Percentiles rank a stretch among this genome's conserved stretches.
These are phyloP conservation scores for Amoebophrya sp. DNA, from an alignment of 169 alveolate genomes.

Conservation along the genomic window DNA sequence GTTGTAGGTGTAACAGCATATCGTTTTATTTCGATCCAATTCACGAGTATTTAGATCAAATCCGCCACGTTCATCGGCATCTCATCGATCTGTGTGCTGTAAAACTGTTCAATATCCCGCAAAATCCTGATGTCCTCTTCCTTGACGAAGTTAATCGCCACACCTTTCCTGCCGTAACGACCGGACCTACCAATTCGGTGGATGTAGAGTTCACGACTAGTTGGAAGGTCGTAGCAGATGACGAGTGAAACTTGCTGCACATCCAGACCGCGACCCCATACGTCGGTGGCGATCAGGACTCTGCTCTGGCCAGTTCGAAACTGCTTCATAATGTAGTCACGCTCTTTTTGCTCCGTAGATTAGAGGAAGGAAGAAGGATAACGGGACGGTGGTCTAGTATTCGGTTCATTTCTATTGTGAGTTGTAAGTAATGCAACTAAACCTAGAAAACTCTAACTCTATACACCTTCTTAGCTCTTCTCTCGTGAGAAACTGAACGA, in stretches of 20 bases:
- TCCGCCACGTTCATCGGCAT: constrained; percentile 96
- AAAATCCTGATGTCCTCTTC: constrained; percentile 88
- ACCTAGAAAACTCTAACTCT: no score
- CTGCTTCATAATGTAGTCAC: constrained; percentile 94
- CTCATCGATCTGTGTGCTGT: constrained; percentile 97
- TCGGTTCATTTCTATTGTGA: no score
- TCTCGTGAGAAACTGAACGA: no score
- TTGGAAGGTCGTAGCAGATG: constrained; percentile 96
- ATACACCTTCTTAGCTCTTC: no score
- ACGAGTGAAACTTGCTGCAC: constrained; percentile 97
- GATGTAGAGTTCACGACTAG: constrained; percentile 90
- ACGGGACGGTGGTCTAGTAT: no score
- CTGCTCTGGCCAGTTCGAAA: constrained; percentile 92
- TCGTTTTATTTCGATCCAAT: no score
- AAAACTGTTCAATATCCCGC: constrained; percentile 93
- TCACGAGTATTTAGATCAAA: constrained; percentile 67
- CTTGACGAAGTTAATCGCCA: constrained; percentile 96
- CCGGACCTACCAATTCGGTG: constrained; percentile 99
- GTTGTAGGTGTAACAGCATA: no score
- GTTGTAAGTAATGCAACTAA: no score
- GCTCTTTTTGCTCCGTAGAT: constrained; percentile 72
- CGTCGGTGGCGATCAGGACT: constrained; percentile 95
- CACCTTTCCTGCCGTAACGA: constrained; percentile 98
- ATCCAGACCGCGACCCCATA: constrained; percentile 99
- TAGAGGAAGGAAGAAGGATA: neutral